Percentiles rank a stretch among this genome's conserved stretches.
These are phyloP conservation scores for Litchi chinensis DNA, from an alignment of 345 rosid species.

Conservation along the genomic window DNA sequence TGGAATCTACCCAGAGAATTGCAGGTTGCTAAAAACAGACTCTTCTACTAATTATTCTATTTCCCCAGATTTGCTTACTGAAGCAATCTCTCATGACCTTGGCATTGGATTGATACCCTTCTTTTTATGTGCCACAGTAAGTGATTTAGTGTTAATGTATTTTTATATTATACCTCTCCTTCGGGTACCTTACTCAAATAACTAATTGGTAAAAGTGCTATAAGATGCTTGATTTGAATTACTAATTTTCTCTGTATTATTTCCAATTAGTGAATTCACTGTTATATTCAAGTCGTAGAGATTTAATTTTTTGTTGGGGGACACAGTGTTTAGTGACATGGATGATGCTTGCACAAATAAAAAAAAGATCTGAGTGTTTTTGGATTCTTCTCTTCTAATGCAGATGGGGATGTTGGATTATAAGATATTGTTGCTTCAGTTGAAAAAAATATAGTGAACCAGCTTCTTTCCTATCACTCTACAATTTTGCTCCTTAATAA, in stretches of 20 bases:
- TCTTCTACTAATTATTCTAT: conserved; percentile 71
- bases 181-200: conserved; percentile 3
- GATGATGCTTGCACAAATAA: background rate
- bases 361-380: background rate
- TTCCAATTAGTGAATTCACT: background rate
- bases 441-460: background rate
- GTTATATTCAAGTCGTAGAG: background rate
- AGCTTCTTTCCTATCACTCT: background rate
- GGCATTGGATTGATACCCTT: conserved; percentile 78
- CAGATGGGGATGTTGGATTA: background rate
- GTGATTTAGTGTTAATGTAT: conserved; percentile 21
- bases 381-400: background rate
- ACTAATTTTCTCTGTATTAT: background rate
- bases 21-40: conserved; percentile 64
- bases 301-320: background rate
- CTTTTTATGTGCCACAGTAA: conserved; percentile 80
- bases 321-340: background rate
- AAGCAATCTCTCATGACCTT: conserved; percentile 66
- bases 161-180: conserved; percentile 8
- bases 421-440: background rate
- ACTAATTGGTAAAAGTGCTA: background rate
- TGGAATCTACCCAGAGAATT: conserved; percentile 75
- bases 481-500: background rate
- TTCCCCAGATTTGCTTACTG: conserved; percentile 53
- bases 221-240: conserved; percentile 8